Base-by-base conservation (phyloP, 345 rosid genomes). In the Corchorus olitorius region DNA sequence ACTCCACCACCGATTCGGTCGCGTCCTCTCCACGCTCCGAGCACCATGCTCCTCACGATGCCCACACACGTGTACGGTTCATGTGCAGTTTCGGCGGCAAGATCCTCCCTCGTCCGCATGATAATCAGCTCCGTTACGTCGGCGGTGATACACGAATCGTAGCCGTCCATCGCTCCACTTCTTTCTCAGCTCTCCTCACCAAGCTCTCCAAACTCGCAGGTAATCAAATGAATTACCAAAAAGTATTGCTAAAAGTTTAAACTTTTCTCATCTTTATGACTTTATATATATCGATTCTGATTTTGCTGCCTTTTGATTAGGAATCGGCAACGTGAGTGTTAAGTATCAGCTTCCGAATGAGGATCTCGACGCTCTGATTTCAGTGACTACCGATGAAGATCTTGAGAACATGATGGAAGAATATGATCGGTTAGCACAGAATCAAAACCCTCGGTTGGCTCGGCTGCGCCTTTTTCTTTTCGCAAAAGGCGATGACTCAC, bases 351-450 rank as follows among this genome's bases (percentile, higher is more conserved):
- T 96, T 17, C 99, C 98, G 13, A 93, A 92, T 75, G 98, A 96
- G 71, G 98, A 96, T 87, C 97, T 96, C 20, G 98, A 96, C 80
- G 92, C 97, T 66, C 85, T 93, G 85, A 96, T 96, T 56, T 92
- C 99, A 8, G 97, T 96, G 72, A 87, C 97, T 4, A 93, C 93
- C 20, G 99, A 96, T 45, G 99, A 96, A 82, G 99, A 96, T 75
- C 86, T 92, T 8, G 98, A 96, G 75, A 96, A 96, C 90, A 93
- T 96, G 99, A 91, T 96, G 84, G 99, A 96, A 4, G 99, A 96
- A 73, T 93, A 92, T 83, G 99, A 96, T 71, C 98, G 99, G 67
- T 11, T 89, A 22, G 84, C 86, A 53, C 90, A 75, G 69, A 89
- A 85, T 83, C 97, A 83, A 19, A 93, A 86, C 77, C 94, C 91